Percentiles rank a stretch among this genome's conserved stretches.
phyloP scores from a whole-genome alignment of 345 rosid species.

The Brassica rapa region DNA sequence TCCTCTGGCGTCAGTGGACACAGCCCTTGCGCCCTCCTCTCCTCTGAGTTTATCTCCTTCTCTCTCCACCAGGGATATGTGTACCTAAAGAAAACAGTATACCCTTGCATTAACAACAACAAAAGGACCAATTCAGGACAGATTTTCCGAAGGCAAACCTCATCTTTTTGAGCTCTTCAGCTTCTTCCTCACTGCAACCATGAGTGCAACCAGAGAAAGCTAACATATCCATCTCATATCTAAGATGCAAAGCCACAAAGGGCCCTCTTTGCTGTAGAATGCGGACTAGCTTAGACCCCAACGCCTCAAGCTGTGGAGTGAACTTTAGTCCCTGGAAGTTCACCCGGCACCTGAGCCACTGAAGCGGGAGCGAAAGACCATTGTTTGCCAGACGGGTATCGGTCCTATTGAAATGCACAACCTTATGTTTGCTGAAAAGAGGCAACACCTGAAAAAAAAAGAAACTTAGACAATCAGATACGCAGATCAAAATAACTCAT shows the following conservation, averaged over 20 bases:
- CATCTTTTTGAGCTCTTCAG: conserved; percentile 82
- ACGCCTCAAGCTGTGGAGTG: conserved; percentile 82
- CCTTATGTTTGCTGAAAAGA: conserved; percentile 65
- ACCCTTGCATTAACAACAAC: conserved; percentile 10
- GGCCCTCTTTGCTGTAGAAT: conserved; percentile 78
- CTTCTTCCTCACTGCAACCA: conserved; percentile 88
- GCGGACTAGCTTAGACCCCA: conserved; percentile 75
- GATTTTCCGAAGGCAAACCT: conserved; percentile 48
- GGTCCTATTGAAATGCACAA: conserved; percentile 84
- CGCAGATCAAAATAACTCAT: neutral
- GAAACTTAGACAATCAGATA: conserved; percentile 4
- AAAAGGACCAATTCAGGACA: conserved; percentile 2
- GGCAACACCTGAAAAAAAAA: conserved; percentile 76
- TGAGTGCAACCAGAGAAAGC: conserved; percentile 98
- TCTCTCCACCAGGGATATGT: conserved; percentile 99
- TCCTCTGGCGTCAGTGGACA: conserved; percentile 99
- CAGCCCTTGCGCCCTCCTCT: conserved; percentile 79
- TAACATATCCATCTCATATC: conserved; percentile 99
- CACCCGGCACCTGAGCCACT: conserved; percentile 86
- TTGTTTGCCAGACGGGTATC: conserved; percentile 92
- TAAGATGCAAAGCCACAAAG: conserved; percentile 85
- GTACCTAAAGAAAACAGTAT: conserved; percentile 52
- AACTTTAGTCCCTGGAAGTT: conserved; percentile 90
- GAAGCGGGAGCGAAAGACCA: conserved; percentile 67
- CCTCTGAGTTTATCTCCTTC: conserved; percentile 86